Base-by-base conservation (phyloP, 352 stramenopile genomes). In the Globisporangium nagaii region DNA sequence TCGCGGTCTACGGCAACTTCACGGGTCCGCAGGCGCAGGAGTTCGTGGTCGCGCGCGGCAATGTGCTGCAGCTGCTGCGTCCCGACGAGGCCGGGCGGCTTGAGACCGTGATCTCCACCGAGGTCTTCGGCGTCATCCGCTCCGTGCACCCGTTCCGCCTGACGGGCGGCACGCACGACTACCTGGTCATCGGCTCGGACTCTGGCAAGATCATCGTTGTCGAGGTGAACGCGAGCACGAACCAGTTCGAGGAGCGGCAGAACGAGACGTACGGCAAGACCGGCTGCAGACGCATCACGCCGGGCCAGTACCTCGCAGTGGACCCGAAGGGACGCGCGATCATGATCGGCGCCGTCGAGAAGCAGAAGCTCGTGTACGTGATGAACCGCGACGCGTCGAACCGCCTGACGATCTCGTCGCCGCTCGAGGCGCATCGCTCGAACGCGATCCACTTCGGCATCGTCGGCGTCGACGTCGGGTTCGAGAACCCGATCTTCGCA, bases 361-460 rank as follows among this genome's bases (percentile, higher is more conserved):
- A 99, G 73, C 95, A 99, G 65, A 99, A 99, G 65, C 81, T 99
- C 12, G 97, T 99, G 22, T 99, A 99, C 72, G 95, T 99, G 22
- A 91, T 99, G 75, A 99, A 99, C 70, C 83, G 96, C 28, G 96
- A 99, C 66, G 85, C 89, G 7, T 85, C 82, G 2, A 97, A 90
- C 60, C 83, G 88, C 1, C 68, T 98, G 12, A 99, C 96, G 17
- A 98, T 99, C 61, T 98, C 96, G 40, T 98, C 87, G 57, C 97
- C 97, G 15, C 71, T 99, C n/a, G 97, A 99, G 68, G 97, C 97
- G 22, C 97, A 99, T 79, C 96, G 97, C 47, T 90, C 85, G 13
- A 71, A 97, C 42, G 97, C 93, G 15, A 90, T 99, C 28, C 90
- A 97, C 20, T 98, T 99, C 56, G 81, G 79, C 35, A 77, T 97